phyloP scores from a whole-genome alignment of 2,329 filamentous ascomycete species.

The Diplodia mutila region DNA sequence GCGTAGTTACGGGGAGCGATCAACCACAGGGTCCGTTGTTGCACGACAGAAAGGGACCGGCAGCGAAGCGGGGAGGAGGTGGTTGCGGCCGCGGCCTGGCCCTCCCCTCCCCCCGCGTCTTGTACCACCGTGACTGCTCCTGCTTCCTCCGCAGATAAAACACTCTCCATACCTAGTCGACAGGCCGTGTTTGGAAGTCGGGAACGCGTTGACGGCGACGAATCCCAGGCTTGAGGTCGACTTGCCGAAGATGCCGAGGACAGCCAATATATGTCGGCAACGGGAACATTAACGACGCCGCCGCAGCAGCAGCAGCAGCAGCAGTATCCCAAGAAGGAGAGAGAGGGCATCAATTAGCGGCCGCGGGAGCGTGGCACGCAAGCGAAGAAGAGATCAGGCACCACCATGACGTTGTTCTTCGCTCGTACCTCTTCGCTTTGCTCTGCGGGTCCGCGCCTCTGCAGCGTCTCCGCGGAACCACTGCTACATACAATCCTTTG shows the following conservation, averaged over 20 bases:
- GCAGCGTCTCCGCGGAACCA: background rate
- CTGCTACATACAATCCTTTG: background rate
- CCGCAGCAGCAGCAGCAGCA: background rate
- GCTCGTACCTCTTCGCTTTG: background rate
- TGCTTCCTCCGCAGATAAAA: too few species aligned
- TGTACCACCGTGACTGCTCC: too few species aligned
- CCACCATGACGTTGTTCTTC: background rate
- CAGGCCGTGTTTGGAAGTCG: background rate
- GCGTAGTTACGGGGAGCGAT: too few species aligned
- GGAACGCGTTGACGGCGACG: too few species aligned
- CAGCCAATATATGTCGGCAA: background rate
- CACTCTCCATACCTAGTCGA: background rate
- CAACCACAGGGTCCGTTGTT: too few species aligned
- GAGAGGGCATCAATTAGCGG: too few species aligned
- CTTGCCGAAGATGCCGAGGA: constrained; percentile 1
- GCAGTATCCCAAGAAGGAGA: background rate
- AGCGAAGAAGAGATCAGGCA: background rate
- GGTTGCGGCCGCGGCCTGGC: too few species aligned
- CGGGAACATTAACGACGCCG: too few species aligned
- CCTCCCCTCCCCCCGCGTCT: too few species aligned
- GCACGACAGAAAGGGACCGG: too few species aligned
- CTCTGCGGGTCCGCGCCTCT: background rate
- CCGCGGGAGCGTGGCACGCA: too few species aligned
- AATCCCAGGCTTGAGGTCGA: background rate
- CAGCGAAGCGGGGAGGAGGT: too few species aligned